Percentiles rank a stretch among this genome's conserved stretches.
Evolutionary conservation across 2,329 filamentous ascomycete species (phyloP).

Genomic region (Dactylellina sp.): DNA sequence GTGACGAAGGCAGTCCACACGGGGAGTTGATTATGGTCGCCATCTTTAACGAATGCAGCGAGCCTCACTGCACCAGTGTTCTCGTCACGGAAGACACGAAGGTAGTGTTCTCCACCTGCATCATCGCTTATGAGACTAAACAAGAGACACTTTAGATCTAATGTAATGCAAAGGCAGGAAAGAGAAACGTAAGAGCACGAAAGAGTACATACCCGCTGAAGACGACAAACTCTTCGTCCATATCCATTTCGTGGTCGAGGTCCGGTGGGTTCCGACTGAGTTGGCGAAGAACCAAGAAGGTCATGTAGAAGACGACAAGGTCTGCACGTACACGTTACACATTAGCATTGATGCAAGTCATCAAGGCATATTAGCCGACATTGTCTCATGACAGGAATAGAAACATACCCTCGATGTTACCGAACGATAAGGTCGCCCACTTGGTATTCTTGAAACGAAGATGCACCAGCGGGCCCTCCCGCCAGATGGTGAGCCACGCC

Average conservation of each 20-base stretch:
- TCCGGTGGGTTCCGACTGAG: constrained; percentile 58
- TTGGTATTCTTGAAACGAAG: constrained; percentile 59
- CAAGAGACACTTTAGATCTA: constrained; percentile 15
- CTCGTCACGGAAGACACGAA: constrained; percentile 60
- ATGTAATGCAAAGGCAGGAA: constrained; percentile 2
- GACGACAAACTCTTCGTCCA: constrained; percentile 60
- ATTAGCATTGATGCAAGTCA: constrained; percentile 36
- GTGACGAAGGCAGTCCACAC: constrained; percentile 61
- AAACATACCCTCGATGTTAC: constrained; percentile 60
- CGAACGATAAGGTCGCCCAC: constrained; percentile 60
- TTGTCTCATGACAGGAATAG: constrained; percentile 4
- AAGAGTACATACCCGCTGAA: constrained; percentile 58
- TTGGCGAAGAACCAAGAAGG: constrained; percentile 60
- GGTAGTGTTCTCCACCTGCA: constrained; percentile 57
- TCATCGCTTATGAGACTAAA: constrained; percentile 59
- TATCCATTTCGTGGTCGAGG: constrained; percentile 59
- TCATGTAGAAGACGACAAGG: constrained; percentile 60
- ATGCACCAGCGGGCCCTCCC: constrained; percentile 59
- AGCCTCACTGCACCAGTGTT: constrained; percentile 59
- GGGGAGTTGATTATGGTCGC: constrained; percentile 59
- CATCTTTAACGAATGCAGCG: constrained; percentile 59
- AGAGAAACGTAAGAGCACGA: background rate
- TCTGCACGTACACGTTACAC: constrained; percentile 57
- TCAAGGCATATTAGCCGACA: constrained; percentile 13
- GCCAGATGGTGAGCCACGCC: constrained; percentile 58